Evolutionary conservation across 2,329 filamentous ascomycete genomes (phyloP).

Genomic region (Xylariaceae sp.): DNA sequence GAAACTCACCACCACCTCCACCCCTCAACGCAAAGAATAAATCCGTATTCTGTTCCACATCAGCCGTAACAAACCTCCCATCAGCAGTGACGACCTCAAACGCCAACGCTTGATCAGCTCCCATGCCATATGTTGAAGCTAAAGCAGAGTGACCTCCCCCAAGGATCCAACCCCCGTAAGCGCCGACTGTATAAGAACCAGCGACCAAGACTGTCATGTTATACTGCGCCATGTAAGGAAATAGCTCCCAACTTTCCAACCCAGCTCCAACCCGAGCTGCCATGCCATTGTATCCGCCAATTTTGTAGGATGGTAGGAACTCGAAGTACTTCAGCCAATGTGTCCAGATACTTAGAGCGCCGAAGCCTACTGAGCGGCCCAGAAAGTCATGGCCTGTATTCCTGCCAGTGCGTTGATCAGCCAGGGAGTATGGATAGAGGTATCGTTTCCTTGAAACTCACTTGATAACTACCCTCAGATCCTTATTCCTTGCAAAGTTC

Average conservation of each 20-base stretch:
- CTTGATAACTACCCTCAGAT: conserved; percentile 38
- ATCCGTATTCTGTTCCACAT: conserved; percentile 43
- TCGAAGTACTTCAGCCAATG: conserved; percentile 43
- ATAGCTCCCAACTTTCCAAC: conserved; percentile 34
- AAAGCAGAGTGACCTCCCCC: conserved; percentile 49
- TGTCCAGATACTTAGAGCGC: conserved; percentile 47
- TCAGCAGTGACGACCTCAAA: conserved; percentile 44
- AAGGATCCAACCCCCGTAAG: conserved; percentile 49
- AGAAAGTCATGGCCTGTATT: conserved; percentile 46
- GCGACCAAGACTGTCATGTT: conserved; percentile 33
- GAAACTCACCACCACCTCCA: conserved; percentile 40
- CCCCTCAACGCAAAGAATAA: conserved; percentile 55
- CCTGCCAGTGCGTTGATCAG: conserved; percentile 21
- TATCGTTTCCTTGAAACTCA: conserved; percentile 10
- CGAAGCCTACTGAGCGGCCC: conserved; percentile 43
- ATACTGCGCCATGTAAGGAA: conserved; percentile 24
- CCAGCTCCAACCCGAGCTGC: conserved; percentile 33
- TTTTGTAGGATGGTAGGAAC: conserved; percentile 30
- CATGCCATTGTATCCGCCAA: conserved; percentile 28
- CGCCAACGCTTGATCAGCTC: conserved; percentile 47
- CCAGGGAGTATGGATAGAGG: background rate
- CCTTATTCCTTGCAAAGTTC: conserved; percentile 38
- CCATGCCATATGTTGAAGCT: conserved; percentile 44
- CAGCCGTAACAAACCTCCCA: conserved; percentile 43
- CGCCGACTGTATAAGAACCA: conserved; percentile 32